These are phyloP conservation scores for Naganishia liquefaciens DNA, from an alignment of 1,284 basidiomycete species.

Conservation along the genomic window DNA sequence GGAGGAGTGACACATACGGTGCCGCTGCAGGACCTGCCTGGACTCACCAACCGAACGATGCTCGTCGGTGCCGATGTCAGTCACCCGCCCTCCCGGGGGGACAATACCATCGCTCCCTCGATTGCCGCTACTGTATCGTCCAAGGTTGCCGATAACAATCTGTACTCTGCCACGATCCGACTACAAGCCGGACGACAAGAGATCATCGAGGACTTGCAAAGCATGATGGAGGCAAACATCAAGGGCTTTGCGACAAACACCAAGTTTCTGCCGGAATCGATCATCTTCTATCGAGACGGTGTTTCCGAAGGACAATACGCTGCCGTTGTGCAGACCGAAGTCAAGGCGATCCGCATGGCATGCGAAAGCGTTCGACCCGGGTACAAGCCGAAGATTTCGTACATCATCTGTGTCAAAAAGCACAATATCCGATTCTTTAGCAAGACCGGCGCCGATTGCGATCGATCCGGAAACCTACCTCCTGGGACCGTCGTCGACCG, in stretches of 20 bases:
- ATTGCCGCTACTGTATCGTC: slow-evolving; percentile 57
- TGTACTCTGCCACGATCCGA: slow-evolving; percentile 54
- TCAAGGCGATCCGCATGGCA: slow-evolving; percentile 48
- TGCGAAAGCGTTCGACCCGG: slow-evolving; percentile 35
- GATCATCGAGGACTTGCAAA: slow-evolving; percentile 44
- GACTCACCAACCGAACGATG: slow-evolving; percentile 49
- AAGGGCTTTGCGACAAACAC: slow-evolving; percentile 46
- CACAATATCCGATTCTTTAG: slow-evolving; percentile 56
- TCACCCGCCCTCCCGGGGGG: slow-evolving; percentile 42
- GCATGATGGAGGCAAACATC: slow-evolving; percentile 47
- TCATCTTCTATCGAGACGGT: slow-evolving; percentile 56
- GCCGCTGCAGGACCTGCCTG: slow-evolving; percentile 42
- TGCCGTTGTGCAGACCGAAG: slow-evolving; percentile 51
- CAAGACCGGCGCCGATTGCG: slow-evolving; percentile 41
- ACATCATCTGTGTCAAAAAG: slow-evolving; percentile 48
- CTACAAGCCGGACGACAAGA: slow-evolving; percentile 53
- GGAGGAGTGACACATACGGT: slow-evolving; percentile 56
- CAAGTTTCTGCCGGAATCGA: slow-evolving; percentile 47
- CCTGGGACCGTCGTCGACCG: slow-evolving; percentile 49
- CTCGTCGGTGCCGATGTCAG: slow-evolving; percentile 55
- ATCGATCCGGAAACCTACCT: slow-evolving; percentile 52
- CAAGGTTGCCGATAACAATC: slow-evolving; percentile 45
- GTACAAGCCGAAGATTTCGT: slow-evolving; percentile 31
- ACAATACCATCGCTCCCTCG: slow-evolving; percentile 46
- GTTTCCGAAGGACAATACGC: slow-evolving; percentile 55